These are phyloP conservation scores for Sporisorium exsertum DNA, from an alignment of 1,284 basidiomycete genomes.

Conservation along the genomic window DNA sequence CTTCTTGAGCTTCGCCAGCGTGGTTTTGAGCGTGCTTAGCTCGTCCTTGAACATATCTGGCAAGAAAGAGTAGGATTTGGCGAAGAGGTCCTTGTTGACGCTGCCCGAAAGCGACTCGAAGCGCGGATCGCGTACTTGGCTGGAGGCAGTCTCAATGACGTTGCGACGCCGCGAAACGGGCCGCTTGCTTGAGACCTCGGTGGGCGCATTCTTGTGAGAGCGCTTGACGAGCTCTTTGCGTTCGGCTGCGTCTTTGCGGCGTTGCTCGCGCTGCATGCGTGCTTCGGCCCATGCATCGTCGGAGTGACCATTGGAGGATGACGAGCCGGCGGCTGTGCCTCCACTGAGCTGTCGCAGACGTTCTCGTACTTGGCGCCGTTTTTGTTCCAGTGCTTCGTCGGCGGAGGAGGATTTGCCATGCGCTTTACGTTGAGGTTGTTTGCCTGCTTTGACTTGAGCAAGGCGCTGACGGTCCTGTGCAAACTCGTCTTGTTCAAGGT, in stretches of 20 bases:
- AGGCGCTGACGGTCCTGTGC: conserved; percentile 38
- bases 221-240: conserved; percentile 73
- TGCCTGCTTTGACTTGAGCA: conserved; percentile 25
- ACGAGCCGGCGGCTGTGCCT: not conserved
- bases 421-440: conserved; percentile 19
- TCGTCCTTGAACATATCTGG: conserved; percentile 78
- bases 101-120: conserved; percentile 83
- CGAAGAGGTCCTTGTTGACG: conserved; percentile 78
- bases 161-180: conserved; percentile 82
- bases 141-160: conserved; percentile 79
- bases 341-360: conserved; percentile 43
- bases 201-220: conserved; percentile 87
- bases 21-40: conserved; percentile 76
- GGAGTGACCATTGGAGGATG: conserved; percentile 1
- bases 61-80: conserved; percentile 83
- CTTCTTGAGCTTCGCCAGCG: conserved; percentile 78
- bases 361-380: conserved; percentile 36
- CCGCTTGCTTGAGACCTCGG: conserved; percentile 86
- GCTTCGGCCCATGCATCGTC: conserved; percentile 19
- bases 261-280: conserved; percentile 14
- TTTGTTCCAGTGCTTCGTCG: conserved; percentile 35
- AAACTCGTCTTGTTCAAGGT: conserved; percentile 58
- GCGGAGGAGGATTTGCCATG: not conserved
- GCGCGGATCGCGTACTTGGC: conserved; percentile 84
- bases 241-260: conserved; percentile 19